phyloP scores from a whole-genome alignment of 2,329 filamentous ascomycete genomes.

The Fusarium pininemorale region DNA sequence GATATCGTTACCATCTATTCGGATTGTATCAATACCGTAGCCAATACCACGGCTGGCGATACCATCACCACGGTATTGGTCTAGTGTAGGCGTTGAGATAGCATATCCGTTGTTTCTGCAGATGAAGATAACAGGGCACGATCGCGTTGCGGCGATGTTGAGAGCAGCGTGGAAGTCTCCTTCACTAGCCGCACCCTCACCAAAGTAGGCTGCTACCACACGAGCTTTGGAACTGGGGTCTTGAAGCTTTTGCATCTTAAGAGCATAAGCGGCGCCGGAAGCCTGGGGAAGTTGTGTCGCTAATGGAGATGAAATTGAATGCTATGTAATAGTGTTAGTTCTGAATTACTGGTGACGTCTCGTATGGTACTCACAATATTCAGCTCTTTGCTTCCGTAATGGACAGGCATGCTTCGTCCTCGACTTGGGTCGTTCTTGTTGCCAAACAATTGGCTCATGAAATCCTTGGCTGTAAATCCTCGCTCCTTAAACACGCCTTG shows the following conservation, averaged over 20 bases:
- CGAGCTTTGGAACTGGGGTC: conserved; percentile 74
- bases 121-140: conserved; percentile 89
- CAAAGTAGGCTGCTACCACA: conserved; percentile 86
- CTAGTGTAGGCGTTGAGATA: conserved; percentile 87
- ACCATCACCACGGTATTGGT: conserved; percentile 91
- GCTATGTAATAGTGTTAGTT: conserved; percentile 54
- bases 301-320: conserved; percentile 84
- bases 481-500: conserved; percentile 90
- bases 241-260: conserved; percentile 81
- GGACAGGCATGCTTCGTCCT: conserved; percentile 96
- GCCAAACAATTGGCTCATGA: conserved; percentile 95
- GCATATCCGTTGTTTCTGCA: conserved; percentile 95
- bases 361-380: conserved; percentile 72
- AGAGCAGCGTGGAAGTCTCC: conserved; percentile 92
- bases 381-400: conserved; percentile 86
- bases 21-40: conserved; percentile 93
- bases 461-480: conserved; percentile 85
- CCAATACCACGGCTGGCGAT: conserved; percentile 88
- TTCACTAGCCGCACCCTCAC: conserved; percentile 88
- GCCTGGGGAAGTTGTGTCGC: conserved; percentile 92
- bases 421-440: conserved; percentile 82
- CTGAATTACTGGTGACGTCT: too few relatives aligned
- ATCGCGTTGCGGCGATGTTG: conserved; percentile 88
- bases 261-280: conserved; percentile 84
- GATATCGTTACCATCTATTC: conserved; percentile 94